Conservation (phyloP, 805 yeast species). For the Lipomyces yamadae region DNA sequence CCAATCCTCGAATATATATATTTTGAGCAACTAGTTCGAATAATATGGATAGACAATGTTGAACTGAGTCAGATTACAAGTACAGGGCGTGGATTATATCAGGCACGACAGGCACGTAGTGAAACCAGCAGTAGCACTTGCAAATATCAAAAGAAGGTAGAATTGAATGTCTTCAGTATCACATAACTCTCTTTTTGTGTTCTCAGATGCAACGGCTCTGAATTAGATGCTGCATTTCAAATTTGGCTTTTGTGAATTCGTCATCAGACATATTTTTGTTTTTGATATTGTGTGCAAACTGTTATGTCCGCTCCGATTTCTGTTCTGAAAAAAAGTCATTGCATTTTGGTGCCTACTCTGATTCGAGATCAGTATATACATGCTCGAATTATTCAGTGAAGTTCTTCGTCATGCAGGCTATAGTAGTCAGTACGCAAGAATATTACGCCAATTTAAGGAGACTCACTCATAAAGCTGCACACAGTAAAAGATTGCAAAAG, state of each 20-base stretch:
- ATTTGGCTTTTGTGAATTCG: constrained; percentile 35
- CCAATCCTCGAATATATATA: too few relatives aligned
- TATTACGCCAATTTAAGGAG: neutral
- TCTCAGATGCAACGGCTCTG: constrained; percentile 29
- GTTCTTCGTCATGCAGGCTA: constrained; percentile 3
- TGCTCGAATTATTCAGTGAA: constrained; percentile 1
- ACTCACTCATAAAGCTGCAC: constrained; percentile 9
- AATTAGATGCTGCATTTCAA: constrained; percentile 29
- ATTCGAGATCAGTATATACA: constrained; percentile 10
- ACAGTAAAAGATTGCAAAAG: too few relatives aligned
- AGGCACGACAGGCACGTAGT: constrained; percentile 8
- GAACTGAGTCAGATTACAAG: constrained; percentile 5
- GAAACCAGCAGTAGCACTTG: neutral
- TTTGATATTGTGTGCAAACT: neutral
- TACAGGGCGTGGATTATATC: constrained; percentile 17
- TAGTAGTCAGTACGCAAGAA: neutral
- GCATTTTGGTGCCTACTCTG: constrained; percentile 5
- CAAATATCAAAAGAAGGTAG: neutral
- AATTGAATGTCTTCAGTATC: constrained; percentile 29
- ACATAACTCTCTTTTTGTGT: constrained; percentile 27
- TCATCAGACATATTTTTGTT: constrained; percentile 23
- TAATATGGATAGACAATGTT: too few relatives aligned
- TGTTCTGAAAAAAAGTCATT: constrained; percentile 20
- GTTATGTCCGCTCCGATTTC: constrained; percentile 28
- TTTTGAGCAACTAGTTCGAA: too few relatives aligned